Base-by-base conservation (phyloP, 148 eudicot genomes). In the Rhododendron griersonianum region DNA sequence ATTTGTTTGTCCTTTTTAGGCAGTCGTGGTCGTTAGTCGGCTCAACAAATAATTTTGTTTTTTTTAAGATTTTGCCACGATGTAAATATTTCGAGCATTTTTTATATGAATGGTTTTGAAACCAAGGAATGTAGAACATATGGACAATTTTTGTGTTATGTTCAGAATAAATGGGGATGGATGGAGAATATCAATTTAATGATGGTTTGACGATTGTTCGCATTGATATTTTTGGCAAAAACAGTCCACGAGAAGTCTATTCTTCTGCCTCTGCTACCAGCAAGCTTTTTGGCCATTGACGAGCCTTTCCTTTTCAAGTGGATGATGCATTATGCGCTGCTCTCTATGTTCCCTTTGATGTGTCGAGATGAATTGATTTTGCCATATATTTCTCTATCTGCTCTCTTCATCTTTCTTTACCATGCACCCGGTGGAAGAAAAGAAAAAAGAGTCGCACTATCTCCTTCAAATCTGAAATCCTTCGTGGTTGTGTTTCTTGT, bases 191-290 rank as follows among this genome's bases (percentile, higher is more conserved):
- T 65, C 30, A 65, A n/a, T n/a, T 61, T 67, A 5, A 67, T 11
- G 35, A 67, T 67, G 5, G 35, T 67, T 67, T 67, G 74, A 59
- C 21, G 53, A 73, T 73, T 47, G 14, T 83, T 69, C 21, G 65
- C 28, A 73, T 13, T 30, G 5, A 21, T 87, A 28, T 28, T 85
- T 81, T 8, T 48, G 30, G 48, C 37, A 48, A 81, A 83, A 53
- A 80, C 93, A 97, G 99, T 97, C 78, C 99, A 97, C 5, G 98
- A 97, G 92, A 97, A 95, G 92, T 97, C 99, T 33, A 94, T 97
- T 80, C 92, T 97, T 88, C 90, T 97, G 67, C 99, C 98, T 1
- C 96, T 97, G 85, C 86, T 97, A 67, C 94, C 99, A 25, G 95
- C 95, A 84, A 97, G 95, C 89, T 89, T 97, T 35, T 89, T 97